Evolutionary conservation across 2,329 filamentous ascomycete genomes (phyloP), one percentile per base, ranked within the genome.

Genomic region (Ascochyta koolunga): DNA sequence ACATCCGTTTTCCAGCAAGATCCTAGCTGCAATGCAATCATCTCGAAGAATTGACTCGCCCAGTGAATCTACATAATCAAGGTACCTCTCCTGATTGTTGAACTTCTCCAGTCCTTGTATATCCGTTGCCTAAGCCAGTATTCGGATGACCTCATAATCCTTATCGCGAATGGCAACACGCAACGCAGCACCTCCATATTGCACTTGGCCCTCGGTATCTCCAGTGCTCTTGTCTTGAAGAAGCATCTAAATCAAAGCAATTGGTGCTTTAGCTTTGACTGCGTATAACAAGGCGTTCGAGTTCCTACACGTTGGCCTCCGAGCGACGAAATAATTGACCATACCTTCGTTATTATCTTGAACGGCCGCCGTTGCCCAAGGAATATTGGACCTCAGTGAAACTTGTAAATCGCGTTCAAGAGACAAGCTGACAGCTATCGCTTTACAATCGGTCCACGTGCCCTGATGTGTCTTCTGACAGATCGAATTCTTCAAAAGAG

Each of bases 121-220:
- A 10, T 56, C 38, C 2, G 27, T 31, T 9, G 7, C 29, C 2
- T 24, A 8, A n/a, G 48, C 37, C 2, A 56, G 19, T 0, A 24
- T 6, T 1, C 7, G 18, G 10, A 56, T 8, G 9, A 51, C 24
- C 6, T 9, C n/a, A 18, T 56, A 48, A 22, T 49, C 32, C 5
- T 44, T n/a, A 13, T 32, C 16, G 16, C 35, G 33, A 29, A 56
- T 52, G 2, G 54, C 54, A 5, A 16, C 7, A 19, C 42, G 29
- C 4, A 56, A 24, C 2, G 53, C 53, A n/a, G 32, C 31, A n/a
- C 31, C 32, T 6, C 42, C 47, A 29, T 51, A 56, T 8, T 46
- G 33, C 24, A 8, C 33, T 4, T 8, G 38, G 11, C 13, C 18
- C n/a, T 13, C 10, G 6, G 11, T 7, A 13, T 9, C 16, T 19